Percentiles rank a stretch among this genome's conserved stretches.
These are phyloP conservation scores for Globisporangium parvum DNA, from an alignment of 352 stramenopile genomes.

Conservation along the genomic window DNA sequence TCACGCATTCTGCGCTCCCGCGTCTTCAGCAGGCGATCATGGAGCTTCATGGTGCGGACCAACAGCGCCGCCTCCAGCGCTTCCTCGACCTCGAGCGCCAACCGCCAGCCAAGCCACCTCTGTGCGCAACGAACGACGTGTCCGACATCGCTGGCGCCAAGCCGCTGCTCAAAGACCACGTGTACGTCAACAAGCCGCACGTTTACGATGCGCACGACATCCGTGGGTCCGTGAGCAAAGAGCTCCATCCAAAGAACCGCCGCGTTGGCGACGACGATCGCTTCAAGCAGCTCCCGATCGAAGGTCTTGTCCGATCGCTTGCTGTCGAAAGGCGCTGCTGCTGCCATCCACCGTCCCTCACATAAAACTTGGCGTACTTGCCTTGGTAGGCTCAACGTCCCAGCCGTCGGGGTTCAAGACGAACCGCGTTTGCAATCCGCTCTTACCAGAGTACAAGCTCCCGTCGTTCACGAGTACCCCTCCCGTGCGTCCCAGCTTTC, in stretches of 20 bases:
- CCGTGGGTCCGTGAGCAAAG: constrained; percentile 45
- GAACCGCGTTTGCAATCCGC: constrained; percentile 56
- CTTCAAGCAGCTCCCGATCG: constrained; percentile 67
- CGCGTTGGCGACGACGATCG: constrained; percentile 44
- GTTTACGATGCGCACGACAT: constrained; percentile 61
- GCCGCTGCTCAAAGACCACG: constrained; percentile 51
- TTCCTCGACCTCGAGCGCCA: constrained; percentile 37
- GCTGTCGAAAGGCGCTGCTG: not conserved
- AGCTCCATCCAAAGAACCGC: constrained; percentile 49
- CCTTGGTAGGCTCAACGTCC: constrained; percentile 20
- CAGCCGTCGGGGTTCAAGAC: constrained; percentile 51
- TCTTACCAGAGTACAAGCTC: constrained; percentile 57
- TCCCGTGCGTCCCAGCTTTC: constrained; percentile 18
- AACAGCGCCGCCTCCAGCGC: constrained; percentile 30
- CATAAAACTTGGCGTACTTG: not conserved
- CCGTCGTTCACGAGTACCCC: constrained; percentile 37
- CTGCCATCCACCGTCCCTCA: too few species aligned
- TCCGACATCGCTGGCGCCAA: constrained; percentile 50
- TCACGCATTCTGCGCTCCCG: too few species aligned
- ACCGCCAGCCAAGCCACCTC: constrained; percentile 20
- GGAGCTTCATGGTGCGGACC: constrained; percentile 17
- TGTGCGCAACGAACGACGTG: constrained; percentile 57
- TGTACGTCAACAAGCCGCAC: constrained; percentile 61
- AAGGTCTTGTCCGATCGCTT: constrained; percentile 17
- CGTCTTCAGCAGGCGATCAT: not conserved